These are phyloP conservation scores for Fusarium sp. DNA, from an alignment of 2,329 filamentous ascomycete genomes.

Conservation along the genomic window DNA sequence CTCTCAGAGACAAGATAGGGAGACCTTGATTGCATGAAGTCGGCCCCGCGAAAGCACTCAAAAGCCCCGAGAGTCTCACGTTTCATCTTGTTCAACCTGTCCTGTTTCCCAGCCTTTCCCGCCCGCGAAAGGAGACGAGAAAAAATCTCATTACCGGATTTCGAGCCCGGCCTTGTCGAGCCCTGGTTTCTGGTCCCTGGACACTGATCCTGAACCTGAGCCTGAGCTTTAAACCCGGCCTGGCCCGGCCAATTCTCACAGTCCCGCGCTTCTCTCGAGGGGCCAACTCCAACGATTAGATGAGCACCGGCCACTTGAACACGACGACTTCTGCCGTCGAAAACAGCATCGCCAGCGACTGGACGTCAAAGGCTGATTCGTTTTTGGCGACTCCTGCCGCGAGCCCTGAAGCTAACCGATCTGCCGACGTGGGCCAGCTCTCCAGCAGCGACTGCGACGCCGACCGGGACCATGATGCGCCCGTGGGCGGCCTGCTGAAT, in stretches of 20 bases:
- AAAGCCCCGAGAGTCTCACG: conserved; percentile 22
- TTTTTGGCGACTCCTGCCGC: conserved; percentile 32
- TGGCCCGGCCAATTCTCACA: conserved; percentile 33
- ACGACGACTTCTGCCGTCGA: conserved; percentile 47
- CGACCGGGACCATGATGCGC: conserved; percentile 49
- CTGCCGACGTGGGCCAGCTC: conserved; percentile 37
- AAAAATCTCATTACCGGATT: conserved; percentile 27
- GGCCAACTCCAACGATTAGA: conserved; percentile 44
- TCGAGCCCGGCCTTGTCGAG: conserved; percentile 25
- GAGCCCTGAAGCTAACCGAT: conserved; percentile 36
- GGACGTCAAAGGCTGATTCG: conserved; percentile 24
- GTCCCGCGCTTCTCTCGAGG: conserved; percentile 36
- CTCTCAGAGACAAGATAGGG: conserved; percentile 33
- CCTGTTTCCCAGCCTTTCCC: conserved; percentile 24
- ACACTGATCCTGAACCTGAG: conserved; percentile 17
- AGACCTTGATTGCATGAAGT: conserved; percentile 29
- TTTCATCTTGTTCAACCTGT: conserved; percentile 39
- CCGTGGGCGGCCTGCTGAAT: conserved; percentile 47
- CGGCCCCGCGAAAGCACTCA: conserved; percentile 28
- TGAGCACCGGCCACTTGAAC: conserved; percentile 41
- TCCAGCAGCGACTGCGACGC: conserved; percentile 35
- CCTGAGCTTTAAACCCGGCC: conserved; percentile 35
- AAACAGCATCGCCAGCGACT: conserved; percentile 20
- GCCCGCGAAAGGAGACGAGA: conserved; percentile 2
- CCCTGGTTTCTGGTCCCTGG: conserved; percentile 34